These are phyloP conservation scores for Erysimum cheiranthoides DNA, from an alignment of 345 rosid genomes.

Conservation along the genomic window DNA sequence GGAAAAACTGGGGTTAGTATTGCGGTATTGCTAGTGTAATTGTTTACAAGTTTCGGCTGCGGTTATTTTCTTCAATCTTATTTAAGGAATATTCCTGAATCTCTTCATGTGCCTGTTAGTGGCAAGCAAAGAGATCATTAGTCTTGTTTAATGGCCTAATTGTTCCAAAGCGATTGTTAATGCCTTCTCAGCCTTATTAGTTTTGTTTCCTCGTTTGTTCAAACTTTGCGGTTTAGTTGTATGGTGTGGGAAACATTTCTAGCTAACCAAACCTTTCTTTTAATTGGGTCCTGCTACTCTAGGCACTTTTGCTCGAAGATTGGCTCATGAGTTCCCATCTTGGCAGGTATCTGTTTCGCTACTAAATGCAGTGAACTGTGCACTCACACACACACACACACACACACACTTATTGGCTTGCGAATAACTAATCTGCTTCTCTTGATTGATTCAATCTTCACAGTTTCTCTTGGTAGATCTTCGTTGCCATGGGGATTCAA, in stretches of 20 bases:
- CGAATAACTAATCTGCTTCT: slow-evolving; percentile 12
- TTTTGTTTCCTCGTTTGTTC: slow-evolving; percentile 1
- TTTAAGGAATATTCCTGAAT: slow-evolving; percentile 8
- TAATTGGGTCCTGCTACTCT: slow-evolving; percentile 21
- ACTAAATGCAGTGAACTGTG: background rate
- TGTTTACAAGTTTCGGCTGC: background rate
- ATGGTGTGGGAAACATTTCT: background rate
- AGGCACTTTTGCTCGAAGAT: slow-evolving; percentile 89
- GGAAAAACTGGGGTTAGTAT: slow-evolving; percentile 93
- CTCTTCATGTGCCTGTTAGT: background rate
- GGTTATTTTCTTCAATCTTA: background rate
- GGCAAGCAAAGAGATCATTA: background rate
- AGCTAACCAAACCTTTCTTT: background rate
- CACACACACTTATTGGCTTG: background rate
- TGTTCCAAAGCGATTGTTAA: slow-evolving; percentile 9
- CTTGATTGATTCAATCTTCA: slow-evolving; percentile 9
- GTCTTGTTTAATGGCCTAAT: background rate
- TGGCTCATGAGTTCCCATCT: slow-evolving; percentile 82
- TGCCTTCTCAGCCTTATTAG: background rate
- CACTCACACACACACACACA: too few species aligned
- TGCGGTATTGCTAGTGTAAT: slow-evolving; percentile 2
- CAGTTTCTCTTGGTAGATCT: slow-evolving; percentile 94
- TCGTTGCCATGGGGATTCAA: slow-evolving; percentile 97
- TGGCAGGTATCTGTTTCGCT: slow-evolving; percentile 72
- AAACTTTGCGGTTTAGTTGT: slow-evolving; percentile 1